These are phyloP conservation scores for Russula ochroleuca DNA, from an alignment of 768 basidiomycete genomes.

Conservation along the genomic window DNA sequence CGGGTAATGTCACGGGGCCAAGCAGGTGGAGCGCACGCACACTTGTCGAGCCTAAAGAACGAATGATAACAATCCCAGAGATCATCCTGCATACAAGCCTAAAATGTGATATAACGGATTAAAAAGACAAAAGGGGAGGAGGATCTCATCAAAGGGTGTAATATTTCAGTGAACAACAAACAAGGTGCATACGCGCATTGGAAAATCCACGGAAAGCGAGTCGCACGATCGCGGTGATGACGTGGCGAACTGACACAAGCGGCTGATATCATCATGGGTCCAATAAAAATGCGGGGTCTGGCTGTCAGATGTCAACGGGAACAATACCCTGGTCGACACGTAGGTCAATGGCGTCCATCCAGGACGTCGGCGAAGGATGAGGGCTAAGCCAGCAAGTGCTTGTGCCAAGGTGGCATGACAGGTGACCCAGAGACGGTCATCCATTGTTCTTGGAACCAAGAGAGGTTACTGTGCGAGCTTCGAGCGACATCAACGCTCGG, in stretches of 20 bases:
- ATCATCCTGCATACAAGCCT: background rate
- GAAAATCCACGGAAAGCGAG: background rate
- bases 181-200: background rate
- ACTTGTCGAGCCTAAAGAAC: background rate
- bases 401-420: background rate
- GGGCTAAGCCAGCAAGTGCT: background rate
- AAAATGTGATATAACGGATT: background rate
- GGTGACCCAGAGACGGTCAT: background rate
- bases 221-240: constrained; percentile 1
- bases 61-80: background rate
- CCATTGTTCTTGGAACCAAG: background rate
- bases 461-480: constrained; percentile 4
- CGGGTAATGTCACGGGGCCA: constrained; percentile 14
- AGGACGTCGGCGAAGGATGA: background rate
- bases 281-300: constrained; percentile 1
- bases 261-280: background rate
- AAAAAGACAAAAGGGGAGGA: background rate
- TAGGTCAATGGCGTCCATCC: background rate
- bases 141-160: background rate
- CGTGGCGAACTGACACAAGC: constrained; percentile 12
- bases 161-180: constrained; percentile 5
- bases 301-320: background rate
- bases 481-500: background rate
- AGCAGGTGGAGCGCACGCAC: background rate
- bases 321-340: background rate